A percentile compares a stretch with the other conserved stretches of the same genome.
These are phyloP conservation scores for Wickerhamiella pararugosa DNA, from an alignment of 1,139 yeast genomes.

Conservation along the genomic window DNA sequence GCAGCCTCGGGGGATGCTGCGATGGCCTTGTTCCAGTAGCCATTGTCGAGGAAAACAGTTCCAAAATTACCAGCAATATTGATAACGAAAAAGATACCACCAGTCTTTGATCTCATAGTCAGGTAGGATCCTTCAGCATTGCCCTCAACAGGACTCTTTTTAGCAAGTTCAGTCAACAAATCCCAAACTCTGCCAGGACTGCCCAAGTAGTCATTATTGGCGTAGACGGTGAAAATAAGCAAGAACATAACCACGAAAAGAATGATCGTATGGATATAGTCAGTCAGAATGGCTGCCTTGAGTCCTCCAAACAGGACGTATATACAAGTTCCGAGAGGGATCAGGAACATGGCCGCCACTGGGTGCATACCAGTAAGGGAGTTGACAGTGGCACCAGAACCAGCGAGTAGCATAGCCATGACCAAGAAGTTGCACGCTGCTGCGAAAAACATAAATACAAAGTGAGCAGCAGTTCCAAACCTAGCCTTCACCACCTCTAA, in stretches of 20 bases:
- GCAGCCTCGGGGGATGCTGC: constrained; percentile 77
- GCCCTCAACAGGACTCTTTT: constrained; percentile 48
- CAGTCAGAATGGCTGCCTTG: constrained; percentile 80
- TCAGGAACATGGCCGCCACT: constrained; percentile 64
- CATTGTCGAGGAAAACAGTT: constrained; percentile 76
- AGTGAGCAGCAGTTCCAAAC: constrained; percentile 57
- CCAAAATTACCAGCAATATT: constrained; percentile 81
- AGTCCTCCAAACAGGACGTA: constrained; percentile 83
- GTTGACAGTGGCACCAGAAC: constrained; percentile 68
- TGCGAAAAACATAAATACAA: constrained; percentile 59
- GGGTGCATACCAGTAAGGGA: constrained; percentile 73
- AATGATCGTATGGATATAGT: constrained; percentile 56
- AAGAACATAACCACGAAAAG: constrained; percentile 28
- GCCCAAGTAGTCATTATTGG: constrained; percentile 46
- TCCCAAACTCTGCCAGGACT: constrained; percentile 76
- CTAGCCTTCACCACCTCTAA: constrained; percentile 53
- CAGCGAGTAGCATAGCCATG: constrained; percentile 74
- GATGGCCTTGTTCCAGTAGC: constrained; percentile 80
- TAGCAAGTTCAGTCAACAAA: constrained; percentile 41
- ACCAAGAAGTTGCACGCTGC: constrained; percentile 76
- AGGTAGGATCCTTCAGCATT: constrained; percentile 61
- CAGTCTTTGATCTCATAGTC: constrained; percentile 60
- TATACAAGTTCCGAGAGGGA: constrained; percentile 70
- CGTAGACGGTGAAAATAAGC: constrained; percentile 28
- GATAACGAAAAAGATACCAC: constrained; percentile 73